Evolutionary conservation across 257 asterid species (phyloP).

Genomic region (Coffea canephora): DNA sequence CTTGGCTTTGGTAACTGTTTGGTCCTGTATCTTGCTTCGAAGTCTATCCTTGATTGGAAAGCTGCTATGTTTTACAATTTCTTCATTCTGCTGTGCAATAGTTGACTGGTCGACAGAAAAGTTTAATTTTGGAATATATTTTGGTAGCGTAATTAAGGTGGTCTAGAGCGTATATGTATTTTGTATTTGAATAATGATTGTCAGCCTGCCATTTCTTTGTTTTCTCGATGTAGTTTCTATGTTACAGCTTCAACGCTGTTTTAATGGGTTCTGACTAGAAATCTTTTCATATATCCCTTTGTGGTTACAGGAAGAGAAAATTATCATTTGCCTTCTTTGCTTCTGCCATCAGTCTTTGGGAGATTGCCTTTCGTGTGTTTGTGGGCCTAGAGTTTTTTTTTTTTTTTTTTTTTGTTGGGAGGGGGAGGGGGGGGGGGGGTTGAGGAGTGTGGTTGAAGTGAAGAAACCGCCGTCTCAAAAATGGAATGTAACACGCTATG

Average conservation of each 20-base stretch:
- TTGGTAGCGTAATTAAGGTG: conserved; percentile 11
- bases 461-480: too few species aligned
- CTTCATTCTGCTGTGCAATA: neutral
- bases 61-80: neutral
- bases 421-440: too few species aligned
- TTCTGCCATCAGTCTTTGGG: too few species aligned
- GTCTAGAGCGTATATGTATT: neutral
- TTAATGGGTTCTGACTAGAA: neutral
- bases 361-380: too few species aligned
- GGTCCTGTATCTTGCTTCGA: neutral
- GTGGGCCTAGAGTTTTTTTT: too few species aligned
- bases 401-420: too few species aligned
- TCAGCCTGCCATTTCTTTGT: neutral
- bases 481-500: too few species aligned
- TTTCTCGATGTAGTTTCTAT: neutral
- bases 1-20: neutral
- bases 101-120: neutral
- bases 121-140: neutral
- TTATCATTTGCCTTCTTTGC: too few species aligned
- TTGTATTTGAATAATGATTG: neutral
- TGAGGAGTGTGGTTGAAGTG: too few species aligned
- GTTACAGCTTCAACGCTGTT: neutral
- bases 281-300: neutral
- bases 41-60: neutral
- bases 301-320: neutral